phyloP scores from a whole-genome alignment of 495 filamentous ascomycete species.

The Arthonia radiata region DNA sequence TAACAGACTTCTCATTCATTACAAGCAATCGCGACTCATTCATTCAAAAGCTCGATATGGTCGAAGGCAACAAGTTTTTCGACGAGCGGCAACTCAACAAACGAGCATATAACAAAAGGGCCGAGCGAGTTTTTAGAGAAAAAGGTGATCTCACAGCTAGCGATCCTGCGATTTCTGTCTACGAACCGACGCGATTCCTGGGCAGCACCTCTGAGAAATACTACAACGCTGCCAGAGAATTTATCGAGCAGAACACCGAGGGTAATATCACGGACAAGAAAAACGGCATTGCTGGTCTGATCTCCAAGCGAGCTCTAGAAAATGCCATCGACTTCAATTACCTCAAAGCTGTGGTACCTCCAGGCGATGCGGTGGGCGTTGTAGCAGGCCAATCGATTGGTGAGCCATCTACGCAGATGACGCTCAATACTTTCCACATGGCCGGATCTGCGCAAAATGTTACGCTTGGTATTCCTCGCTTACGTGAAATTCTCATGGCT shows the following conservation, averaged over 20 bases:
- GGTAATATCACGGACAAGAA: conserved; percentile 46
- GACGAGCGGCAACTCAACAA: no score
- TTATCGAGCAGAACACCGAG: conserved; percentile 53
- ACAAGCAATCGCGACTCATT: no score
- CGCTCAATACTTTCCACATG: conserved; percentile 98
- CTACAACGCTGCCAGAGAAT: conserved; percentile 36
- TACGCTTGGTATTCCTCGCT: conserved; percentile 87
- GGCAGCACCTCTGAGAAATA: conserved; percentile 83
- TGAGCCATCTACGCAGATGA: conserved; percentile 98
- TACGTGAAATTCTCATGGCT: conserved; percentile 97
- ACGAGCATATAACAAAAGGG: no score
- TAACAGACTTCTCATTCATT: conserved; percentile 74
- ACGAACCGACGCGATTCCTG: conserved; percentile 47
- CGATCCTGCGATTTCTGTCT: conserved; percentile 52
- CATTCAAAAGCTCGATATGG: no score
- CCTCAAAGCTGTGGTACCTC: conserved; percentile 75
- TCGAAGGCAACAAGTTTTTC: no score
- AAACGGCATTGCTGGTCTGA: conserved; percentile 34
- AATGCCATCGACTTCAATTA: conserved; percentile 69
- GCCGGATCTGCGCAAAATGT: conserved; percentile 96
- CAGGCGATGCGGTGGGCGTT: conserved; percentile 93
- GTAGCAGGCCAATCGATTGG: conserved; percentile 91
- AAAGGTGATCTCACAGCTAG: conserved; percentile 37
- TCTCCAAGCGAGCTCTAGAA: background rate
- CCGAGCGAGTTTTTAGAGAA: no score